Conservation (phyloP, 208 protist species). For the Lotmaria passim region DNA sequence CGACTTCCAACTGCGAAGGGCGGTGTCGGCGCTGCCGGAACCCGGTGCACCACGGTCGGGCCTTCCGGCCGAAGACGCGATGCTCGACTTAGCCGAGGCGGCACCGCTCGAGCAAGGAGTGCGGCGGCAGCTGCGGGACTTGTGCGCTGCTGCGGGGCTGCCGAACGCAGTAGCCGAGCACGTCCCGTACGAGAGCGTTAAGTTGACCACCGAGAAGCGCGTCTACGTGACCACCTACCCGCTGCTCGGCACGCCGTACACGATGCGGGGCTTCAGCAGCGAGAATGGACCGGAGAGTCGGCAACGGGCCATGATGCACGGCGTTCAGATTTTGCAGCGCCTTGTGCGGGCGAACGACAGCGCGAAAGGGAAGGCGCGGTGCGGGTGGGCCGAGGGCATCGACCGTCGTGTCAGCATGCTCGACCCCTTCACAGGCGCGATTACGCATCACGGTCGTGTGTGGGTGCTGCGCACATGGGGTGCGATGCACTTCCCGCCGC, state of each 20-base stretch:
- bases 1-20: constrained; percentile 13
- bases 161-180: constrained; percentile 25
- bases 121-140: constrained; percentile 32
- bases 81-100: constrained; percentile 30
- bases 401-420: constrained; percentile 8
- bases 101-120: constrained; percentile 39
- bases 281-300: constrained; percentile 41
- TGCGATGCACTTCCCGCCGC: constrained; percentile 43
- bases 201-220: constrained; percentile 14
- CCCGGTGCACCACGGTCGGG: constrained; percentile 31
- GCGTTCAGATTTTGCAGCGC: constrained; percentile 59
- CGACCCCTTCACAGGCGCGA: constrained; percentile 13
- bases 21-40: constrained; percentile 15
- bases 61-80: constrained; percentile 37
- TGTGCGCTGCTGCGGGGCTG: constrained; percentile 50
- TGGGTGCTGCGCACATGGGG: constrained; percentile 57
- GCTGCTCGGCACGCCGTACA: constrained; percentile 76
- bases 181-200: background rate
- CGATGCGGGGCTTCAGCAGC: constrained; percentile 56
- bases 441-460: constrained; percentile 43
- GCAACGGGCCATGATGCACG: constrained; percentile 75
- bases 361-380: background rate
- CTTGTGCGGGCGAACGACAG: constrained; percentile 28
- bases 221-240: constrained; percentile 47
- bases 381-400: constrained; percentile 17